A percentile compares a stretch with the other conserved stretches of the same genome.
These are phyloP conservation scores for Tolypocladium inflatum DNA, from an alignment of 2,329 filamentous ascomycete genomes.

Conservation along the genomic window DNA sequence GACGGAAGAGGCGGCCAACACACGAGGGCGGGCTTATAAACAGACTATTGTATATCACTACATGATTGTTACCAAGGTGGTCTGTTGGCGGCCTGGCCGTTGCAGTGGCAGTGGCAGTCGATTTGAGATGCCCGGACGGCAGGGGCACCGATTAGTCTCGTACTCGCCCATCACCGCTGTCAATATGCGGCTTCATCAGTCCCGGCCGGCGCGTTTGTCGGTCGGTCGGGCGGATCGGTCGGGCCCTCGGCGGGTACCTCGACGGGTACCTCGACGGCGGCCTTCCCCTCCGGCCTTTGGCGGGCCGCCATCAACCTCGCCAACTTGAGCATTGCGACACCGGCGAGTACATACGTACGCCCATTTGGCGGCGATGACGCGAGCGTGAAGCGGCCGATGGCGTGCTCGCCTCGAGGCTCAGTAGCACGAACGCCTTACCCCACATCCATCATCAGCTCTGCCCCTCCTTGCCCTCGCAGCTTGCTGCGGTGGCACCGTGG, in stretches of 20 bases:
- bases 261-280: not conserved
- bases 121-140: not conserved
- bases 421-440: not conserved
- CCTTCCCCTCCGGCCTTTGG: not conserved
- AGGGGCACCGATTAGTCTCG: not conserved
- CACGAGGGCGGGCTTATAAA: not conserved
- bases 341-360: not conserved
- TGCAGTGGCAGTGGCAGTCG: too few species aligned
- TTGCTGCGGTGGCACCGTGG: not conserved
- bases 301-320: not conserved
- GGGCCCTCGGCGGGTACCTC: not conserved
- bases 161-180: not conserved
- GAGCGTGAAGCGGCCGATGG: conserved; percentile 1
- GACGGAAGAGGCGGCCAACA: not conserved
- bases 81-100: too few species aligned
- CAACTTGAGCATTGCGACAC: not conserved
- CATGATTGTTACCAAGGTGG: not conserved
- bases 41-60: not conserved
- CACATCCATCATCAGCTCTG: not conserved
- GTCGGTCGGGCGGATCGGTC: not conserved
- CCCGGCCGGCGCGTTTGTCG: not conserved
- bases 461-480: too few species aligned
- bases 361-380: conserved; percentile 3
- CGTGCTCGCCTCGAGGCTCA: conserved; percentile 2
- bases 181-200: not conserved